Base-by-base conservation (phyloP, 169 alveolate genomes). In the Plasmodium billcollinsi region DNA sequence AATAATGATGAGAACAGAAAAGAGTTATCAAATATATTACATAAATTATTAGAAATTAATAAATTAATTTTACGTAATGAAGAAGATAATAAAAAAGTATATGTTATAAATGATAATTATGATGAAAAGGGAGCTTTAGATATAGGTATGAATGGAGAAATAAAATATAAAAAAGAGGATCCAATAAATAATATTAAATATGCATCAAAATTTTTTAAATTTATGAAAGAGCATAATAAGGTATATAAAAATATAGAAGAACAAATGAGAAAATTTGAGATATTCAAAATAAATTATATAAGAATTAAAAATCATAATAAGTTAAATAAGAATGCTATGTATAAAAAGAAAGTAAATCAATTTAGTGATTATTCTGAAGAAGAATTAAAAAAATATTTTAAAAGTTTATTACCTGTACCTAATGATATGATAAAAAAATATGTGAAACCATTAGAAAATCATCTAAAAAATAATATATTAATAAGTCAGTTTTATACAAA, bases 341-440 rank as follows among this genome's bases (percentile, higher is more conserved):
- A 83, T 73, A 71, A 56, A 70, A 69, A 69, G 45, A 71, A 52
- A 15, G 6, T 83, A 69, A 83, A 83, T 54, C 73, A 83, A 6
- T 83, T 67, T 49, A 29, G 91, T 58, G 91, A 83, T 24, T 83
- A 69, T 83, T 83, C 85, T 3, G 71, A 83, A 33, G 50, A 83
- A 70, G 91, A 83, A 18, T 70, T 83, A 9, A 26, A 83, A 24
- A 24, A 45, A 15, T 71, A 83, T 63, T 83, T 83, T 70, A 83
- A 54, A 83, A 83, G 21, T 20, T 83, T 83, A 49, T 33, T 58
- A n/a, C 67, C 73, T n/a, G 43, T 83, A n/a, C 86, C 83, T 6
- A 9, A 39, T 6, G 26, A 83, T 62, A 21, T 83, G 59, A 70
- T 65, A 50, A 21, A 56, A 49, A 71, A 83, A 83, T 45, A 83